Base-by-base conservation (phyloP, 805 yeast species). In the Yarrowia bubula region DNA sequence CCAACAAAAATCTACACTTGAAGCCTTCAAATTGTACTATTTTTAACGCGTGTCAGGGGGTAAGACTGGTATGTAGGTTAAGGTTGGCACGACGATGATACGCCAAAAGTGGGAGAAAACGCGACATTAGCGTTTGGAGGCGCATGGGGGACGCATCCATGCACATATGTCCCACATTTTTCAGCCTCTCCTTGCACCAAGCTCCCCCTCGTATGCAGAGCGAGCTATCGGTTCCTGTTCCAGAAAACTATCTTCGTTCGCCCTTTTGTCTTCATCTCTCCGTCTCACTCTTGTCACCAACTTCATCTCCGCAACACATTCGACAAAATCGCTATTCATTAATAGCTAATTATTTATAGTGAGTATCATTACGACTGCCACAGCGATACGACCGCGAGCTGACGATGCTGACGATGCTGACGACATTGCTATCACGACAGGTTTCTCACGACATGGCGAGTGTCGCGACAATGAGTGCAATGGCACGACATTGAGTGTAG, bases 311-410 rank as follows among this genome's bases (percentile, higher is more conserved):
- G 4, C 53, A 15, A 31, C 53, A 14, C 37, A 38, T 15, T 48
- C 39, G n/a, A 32, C 42, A 31, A 35, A 9, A 42, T 22, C 13
- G 47, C 47, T 42, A 42, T 42, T 42, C 47, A 42, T 55, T 55
- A 55, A 55, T 55, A 55, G 61, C 61, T 39, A 55, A 55, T 51
- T 53, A 38, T 39, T 53, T 28, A 50, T 51, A 39, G 61, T 55
- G 61, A 55, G 61, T 55, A 39, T 15, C 43, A 18, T 13, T 4
- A 31, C 37, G 18, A 1, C n/a, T 7, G 43, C 7, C 11, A 15
- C 28, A 41, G 17, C n/a, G n/a, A 22, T 22, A 22, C 28, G 28
- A 22, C 28, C 28, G n/a, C n/a, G n/a, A n/a, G n/a, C n/a, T n/a
- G n/a, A 22, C 28, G 28, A 22, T 22, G 28, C 42, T n/a, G 17